Evolutionary conservation across 2,329 filamentous ascomycete genomes (phyloP).

Genomic region (Claviceps purpurea): DNA sequence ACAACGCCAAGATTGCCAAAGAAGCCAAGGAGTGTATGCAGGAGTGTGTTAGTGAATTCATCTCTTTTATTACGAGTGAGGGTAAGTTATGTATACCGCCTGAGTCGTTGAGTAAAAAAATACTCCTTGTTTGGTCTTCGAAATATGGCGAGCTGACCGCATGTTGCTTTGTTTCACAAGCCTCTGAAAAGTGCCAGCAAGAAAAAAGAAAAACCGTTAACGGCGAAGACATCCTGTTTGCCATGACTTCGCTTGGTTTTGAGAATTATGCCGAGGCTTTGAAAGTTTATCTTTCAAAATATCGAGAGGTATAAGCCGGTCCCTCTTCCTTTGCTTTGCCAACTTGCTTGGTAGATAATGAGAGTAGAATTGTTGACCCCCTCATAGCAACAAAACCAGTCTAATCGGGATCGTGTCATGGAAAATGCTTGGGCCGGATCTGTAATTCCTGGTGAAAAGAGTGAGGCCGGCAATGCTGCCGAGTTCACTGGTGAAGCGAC

Average conservation of each 20-base stretch:
- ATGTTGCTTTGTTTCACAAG: slow-evolving; percentile 31
- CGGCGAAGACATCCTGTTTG: slow-evolving; percentile 95
- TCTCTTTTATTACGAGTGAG: slow-evolving; percentile 98
- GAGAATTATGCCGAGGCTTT: slow-evolving; percentile 97
- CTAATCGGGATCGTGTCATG: slow-evolving; percentile 25
- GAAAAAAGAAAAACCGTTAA: slow-evolving; percentile 99
- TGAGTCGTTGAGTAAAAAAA: neutral
- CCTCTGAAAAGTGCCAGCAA: slow-evolving; percentile 97
- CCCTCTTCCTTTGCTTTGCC: neutral
- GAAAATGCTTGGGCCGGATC: slow-evolving; percentile 20
- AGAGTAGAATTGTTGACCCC: neutral
- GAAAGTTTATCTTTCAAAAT: slow-evolving; percentile 96
- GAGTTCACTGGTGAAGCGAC: slow-evolving; percentile 31
- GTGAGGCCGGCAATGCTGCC: slow-evolving; percentile 16
- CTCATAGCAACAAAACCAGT: slow-evolving; percentile 27
- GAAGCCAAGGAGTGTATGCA: slow-evolving; percentile 99
- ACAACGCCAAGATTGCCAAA: slow-evolving; percentile 98
- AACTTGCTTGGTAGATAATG: neutral
- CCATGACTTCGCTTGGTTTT: slow-evolving; percentile 97
- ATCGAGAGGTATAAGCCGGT: slow-evolving; percentile 68
- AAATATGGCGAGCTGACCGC: neutral
- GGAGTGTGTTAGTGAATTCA: slow-evolving; percentile 99
- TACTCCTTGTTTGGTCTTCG: neutral
- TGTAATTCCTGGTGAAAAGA: slow-evolving; percentile 21
- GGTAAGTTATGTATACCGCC: slow-evolving; percentile 42